A percentile compares a stretch with the other conserved stretches of the same genome.
phyloP scores from a whole-genome alignment of 2,329 filamentous ascomycete species.

The Coniochaeta sp. region DNA sequence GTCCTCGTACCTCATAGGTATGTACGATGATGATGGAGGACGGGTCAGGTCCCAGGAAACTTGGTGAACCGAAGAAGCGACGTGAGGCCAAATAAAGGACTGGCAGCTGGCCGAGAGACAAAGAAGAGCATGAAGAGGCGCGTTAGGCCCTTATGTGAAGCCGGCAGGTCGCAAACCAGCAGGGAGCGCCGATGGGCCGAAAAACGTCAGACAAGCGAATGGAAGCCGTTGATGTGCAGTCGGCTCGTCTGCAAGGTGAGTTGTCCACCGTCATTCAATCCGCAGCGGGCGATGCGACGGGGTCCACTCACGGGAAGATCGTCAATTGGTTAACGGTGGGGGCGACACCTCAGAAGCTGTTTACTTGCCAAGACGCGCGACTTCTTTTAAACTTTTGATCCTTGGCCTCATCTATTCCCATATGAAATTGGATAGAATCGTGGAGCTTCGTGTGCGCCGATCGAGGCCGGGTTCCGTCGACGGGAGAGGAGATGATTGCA shows the following conservation, averaged over 20 bases:
- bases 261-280: conserved; percentile 25
- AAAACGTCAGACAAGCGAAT: conserved; percentile 16
- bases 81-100: neutral
- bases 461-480: neutral
- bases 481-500: neutral
- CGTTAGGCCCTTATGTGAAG: conserved; percentile 10
- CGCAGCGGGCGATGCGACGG: conserved; percentile 6
- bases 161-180: neutral
- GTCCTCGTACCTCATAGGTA: too few relatives aligned
- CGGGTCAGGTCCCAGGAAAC: conserved; percentile 1
- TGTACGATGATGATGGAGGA: conserved; percentile 4
- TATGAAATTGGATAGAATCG: neutral
- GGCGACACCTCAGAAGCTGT: neutral
- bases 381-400: neutral
- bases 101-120: neutral
- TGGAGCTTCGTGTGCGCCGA: neutral
- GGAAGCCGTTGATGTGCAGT: conserved; percentile 25
- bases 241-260: conserved; percentile 28
- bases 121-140: neutral
- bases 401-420: neutral
- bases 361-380: neutral
- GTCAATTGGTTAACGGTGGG: neutral
- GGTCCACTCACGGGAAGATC: conserved; percentile 5
- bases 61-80: conserved; percentile 1
- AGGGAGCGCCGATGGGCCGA: neutral